Evolutionary conservation across 148 eudicot species (phyloP).

Genomic region (Pouteria glomerata): DNA sequence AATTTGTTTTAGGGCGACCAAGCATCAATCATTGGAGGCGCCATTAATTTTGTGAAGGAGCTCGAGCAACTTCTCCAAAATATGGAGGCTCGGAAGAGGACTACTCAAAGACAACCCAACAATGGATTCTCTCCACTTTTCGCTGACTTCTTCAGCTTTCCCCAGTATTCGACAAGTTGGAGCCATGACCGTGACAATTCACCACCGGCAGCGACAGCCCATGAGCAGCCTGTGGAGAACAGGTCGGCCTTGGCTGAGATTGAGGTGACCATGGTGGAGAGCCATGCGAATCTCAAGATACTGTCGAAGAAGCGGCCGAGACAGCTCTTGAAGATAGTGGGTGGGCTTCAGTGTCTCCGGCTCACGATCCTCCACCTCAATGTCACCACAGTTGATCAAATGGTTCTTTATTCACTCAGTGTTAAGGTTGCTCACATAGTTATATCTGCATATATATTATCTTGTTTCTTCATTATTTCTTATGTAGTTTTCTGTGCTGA

Average conservation of each 20-base stretch:
- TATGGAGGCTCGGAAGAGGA: conserved; percentile 42
- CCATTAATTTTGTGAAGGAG: conserved; percentile 84
- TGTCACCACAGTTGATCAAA: conserved; percentile 47
- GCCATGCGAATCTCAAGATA: conserved; percentile 69
- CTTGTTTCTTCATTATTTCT: too few relatives aligned
- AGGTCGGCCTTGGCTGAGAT: conserved; percentile 36
- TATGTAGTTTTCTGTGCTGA: not conserved
- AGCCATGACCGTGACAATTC: not conserved
- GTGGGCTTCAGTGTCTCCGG: conserved; percentile 50
- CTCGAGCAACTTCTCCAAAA: conserved; percentile 65
- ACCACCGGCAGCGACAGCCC: too few relatives aligned
- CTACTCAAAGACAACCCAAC: not conserved
- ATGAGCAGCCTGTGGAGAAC: not conserved
- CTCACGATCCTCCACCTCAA: conserved; percentile 65
- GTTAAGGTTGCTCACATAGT: conserved; percentile 57
- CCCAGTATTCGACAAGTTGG: conserved; percentile 54
- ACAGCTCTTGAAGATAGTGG: conserved; percentile 48
- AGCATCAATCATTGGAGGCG: conserved; percentile 91
- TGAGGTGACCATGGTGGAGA: conserved; percentile 65
- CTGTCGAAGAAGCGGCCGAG: conserved; percentile 41
- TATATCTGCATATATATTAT: too few relatives aligned
- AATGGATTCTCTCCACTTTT: conserved; percentile 20
- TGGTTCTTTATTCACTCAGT: conserved; percentile 58
- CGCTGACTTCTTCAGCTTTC: conserved; percentile 51
- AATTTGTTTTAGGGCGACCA: conserved; percentile 63